A percentile compares a stretch with the other conserved stretches of the same genome.
Conservation (phyloP, 1,284 basidiomycete genomes). For the Cutaneotrichosporon spelunceum region DNA sequence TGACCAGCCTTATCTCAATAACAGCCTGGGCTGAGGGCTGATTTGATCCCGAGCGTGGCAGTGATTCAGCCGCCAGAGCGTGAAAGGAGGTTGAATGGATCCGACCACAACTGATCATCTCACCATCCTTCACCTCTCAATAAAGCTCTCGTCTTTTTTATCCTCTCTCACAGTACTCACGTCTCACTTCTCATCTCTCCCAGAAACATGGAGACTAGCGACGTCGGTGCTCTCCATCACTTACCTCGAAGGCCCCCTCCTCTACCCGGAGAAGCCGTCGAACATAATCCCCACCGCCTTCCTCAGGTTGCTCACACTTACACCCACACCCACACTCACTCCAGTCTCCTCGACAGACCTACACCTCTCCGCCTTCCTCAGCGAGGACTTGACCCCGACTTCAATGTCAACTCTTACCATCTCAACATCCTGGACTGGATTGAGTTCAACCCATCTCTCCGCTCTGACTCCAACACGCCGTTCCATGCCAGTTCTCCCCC, state of each 20-base stretch:
- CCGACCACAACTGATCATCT: not conserved
- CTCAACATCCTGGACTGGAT: not conserved
- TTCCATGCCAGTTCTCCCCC: not conserved
- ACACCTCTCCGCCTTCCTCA: not conserved
- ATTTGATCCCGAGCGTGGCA: slow-evolving; percentile 1
- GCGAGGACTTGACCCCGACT: not conserved
- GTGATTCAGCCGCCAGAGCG: not conserved
- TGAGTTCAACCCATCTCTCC: not conserved
- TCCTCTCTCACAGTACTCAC: not conserved
- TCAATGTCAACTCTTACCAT: slow-evolving; percentile 7
- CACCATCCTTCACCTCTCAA: not conserved
- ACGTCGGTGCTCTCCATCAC: not conserved
- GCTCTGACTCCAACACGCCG: not conserved
- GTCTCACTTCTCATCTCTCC: not conserved
- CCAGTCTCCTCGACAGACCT: not conserved
- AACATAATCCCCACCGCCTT: not conserved
- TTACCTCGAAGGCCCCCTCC: not conserved
- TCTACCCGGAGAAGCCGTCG: not conserved
- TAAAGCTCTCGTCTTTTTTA: not conserved
- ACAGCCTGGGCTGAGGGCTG: not conserved
- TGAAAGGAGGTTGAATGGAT: not conserved
- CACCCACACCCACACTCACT: not conserved
- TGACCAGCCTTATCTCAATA: no score
- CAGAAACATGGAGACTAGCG: not conserved
- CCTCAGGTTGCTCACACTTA: not conserved